These are phyloP conservation scores for Filobasidium floriforme DNA, from an alignment of 768 basidiomycete species.

Conservation along the genomic window DNA sequence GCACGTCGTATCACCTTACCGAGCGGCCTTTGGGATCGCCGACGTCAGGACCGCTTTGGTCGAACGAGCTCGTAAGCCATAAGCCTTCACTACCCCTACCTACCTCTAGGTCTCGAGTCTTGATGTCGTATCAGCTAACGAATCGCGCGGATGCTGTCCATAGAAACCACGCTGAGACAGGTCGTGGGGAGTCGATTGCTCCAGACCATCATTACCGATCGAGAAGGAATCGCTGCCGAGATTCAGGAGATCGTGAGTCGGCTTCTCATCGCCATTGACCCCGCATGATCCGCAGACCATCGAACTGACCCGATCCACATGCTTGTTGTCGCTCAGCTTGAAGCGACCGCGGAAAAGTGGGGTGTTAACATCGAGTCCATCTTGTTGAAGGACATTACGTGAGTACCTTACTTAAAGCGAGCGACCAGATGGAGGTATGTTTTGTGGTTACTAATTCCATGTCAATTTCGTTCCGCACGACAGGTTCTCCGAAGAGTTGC, in stretches of 20 bases:
- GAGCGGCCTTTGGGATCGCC: slow-evolving; percentile 85
- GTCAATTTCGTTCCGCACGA: no score
- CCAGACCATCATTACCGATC: slow-evolving; percentile 93
- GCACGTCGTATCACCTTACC: slow-evolving; percentile 58
- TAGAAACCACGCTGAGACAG: slow-evolving; percentile 89
- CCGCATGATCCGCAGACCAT: no score
- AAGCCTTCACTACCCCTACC: no score
- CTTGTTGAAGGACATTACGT: slow-evolving; percentile 50
- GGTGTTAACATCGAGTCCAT: slow-evolving; percentile 95
- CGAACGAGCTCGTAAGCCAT: slow-evolving; percentile 45
- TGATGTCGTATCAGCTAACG: no score
- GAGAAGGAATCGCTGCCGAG: slow-evolving; percentile 56
- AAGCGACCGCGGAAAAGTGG: slow-evolving; percentile 59
- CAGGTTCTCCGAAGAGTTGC: slow-evolving; percentile 72
- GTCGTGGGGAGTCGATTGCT: slow-evolving; percentile 91
- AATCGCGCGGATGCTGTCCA: no score
- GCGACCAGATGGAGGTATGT: not conserved
- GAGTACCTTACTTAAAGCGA: not conserved
- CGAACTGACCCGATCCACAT: not conserved
- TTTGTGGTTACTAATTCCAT: no score
- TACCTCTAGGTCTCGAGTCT: no score
- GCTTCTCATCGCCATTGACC: no score
- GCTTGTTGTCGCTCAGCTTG: slow-evolving; percentile 28
- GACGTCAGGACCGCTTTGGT: slow-evolving; percentile 60
- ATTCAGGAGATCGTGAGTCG: slow-evolving; percentile 44